Evolutionary conservation across 2,329 filamentous ascomycete genomes (phyloP).

Genomic region (Trichophyton simii): DNA sequence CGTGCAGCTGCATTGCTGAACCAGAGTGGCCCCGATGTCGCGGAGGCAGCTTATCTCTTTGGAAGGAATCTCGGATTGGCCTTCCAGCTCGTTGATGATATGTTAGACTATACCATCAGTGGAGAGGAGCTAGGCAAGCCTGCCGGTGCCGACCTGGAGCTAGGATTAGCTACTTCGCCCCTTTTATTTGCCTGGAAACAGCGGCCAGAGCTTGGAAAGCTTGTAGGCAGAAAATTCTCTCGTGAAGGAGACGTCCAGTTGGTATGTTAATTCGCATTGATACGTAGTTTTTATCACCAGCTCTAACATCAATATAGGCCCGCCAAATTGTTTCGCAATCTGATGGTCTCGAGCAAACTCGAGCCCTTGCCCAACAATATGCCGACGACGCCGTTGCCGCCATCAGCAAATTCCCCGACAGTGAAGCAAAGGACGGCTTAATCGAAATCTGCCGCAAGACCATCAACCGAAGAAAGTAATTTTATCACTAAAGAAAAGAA

Average conservation of each 20-base stretch:
- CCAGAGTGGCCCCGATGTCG: conserved; percentile 59
- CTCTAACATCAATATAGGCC: conserved; percentile 45
- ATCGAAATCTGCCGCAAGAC: conserved; percentile 92
- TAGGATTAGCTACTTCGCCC: conserved; percentile 87
- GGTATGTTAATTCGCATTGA: conserved; percentile 44
- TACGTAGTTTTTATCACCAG: neutral
- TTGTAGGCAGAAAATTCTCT: conserved; percentile 86
- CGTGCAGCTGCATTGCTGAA: conserved; percentile 79
- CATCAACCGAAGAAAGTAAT: conserved; percentile 70
- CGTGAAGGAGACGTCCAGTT: conserved; percentile 69
- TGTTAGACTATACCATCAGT: conserved; percentile 89
- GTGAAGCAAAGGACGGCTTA: conserved; percentile 82
- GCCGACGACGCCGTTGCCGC: conserved; percentile 74
- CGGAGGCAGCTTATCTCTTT: conserved; percentile 84
- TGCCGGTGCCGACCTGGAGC: conserved; percentile 81
- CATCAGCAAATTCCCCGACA: conserved; percentile 77
- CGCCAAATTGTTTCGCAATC: conserved; percentile 71
- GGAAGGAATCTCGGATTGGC: conserved; percentile 88
- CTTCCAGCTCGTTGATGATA: conserved; percentile 94
- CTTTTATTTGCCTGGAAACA: conserved; percentile 92
- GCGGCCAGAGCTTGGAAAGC: conserved; percentile 65
- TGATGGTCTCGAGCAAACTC: conserved; percentile 82
- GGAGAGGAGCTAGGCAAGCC: conserved; percentile 84
- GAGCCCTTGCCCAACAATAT: conserved; percentile 81
- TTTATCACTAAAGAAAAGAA: neutral